Conservation (phyloP, 2,329 filamentous ascomycete species). For the Rhinocladiella similis region DNA sequence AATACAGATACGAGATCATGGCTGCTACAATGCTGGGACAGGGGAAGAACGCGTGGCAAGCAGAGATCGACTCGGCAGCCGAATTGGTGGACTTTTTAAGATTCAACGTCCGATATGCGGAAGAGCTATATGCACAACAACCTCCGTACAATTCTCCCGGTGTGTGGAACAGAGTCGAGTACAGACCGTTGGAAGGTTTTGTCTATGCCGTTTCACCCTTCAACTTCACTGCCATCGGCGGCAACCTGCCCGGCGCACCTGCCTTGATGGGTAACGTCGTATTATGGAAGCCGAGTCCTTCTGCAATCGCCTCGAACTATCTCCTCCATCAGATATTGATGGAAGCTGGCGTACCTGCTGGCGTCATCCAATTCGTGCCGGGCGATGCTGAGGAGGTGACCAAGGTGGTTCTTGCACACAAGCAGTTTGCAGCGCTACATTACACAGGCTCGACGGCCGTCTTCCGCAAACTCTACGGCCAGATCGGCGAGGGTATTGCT, state of each 20-base stretch:
- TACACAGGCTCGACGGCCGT: constrained; percentile 86
- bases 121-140: constrained; percentile 86
- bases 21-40: constrained; percentile 94
- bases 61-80: constrained; percentile 95
- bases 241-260: constrained; percentile 75
- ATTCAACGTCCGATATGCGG: constrained; percentile 91
- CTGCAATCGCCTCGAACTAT: constrained; percentile 78
- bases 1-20: constrained; percentile 97
- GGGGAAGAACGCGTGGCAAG: constrained; percentile 98
- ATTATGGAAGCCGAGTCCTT: constrained; percentile 85
- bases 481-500: constrained; percentile 75
- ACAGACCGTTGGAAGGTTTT: constrained; percentile 83
- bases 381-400: constrained; percentile 80
- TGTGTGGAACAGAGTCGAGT: constrained; percentile 84
- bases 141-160: constrained; percentile 79
- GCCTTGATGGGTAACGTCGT: constrained; percentile 87
- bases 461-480: constrained; percentile 80
- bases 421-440: constrained; percentile 77
- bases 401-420: constrained; percentile 68
- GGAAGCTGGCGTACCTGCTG: constrained; percentile 78
- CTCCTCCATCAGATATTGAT: constrained; percentile 83
- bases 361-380: constrained; percentile 86
- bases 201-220: constrained; percentile 87
- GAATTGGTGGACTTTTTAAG: constrained; percentile 91
- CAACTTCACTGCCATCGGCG: constrained; percentile 92